Base-by-base conservation (phyloP, 805 yeast species). In the Sugiyamaella qingdaonensis region DNA sequence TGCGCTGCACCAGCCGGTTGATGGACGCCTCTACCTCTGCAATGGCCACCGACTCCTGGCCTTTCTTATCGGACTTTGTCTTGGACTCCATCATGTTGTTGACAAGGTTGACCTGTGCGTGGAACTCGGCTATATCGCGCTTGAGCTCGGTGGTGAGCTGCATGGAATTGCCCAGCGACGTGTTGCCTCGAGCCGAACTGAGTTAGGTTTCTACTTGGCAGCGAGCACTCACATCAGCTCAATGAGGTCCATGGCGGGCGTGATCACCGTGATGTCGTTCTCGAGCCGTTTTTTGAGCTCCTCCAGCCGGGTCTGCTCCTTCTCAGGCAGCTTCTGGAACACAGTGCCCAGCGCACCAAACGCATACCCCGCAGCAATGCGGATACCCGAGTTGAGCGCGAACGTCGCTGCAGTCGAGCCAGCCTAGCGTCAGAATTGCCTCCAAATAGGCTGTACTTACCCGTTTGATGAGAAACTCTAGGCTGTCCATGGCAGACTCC, bases 351-450 rank as follows among this genome's bases (percentile, higher is more conserved):
- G 78, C 0, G 85, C 80, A 54, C 79, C 81, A 41, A 86, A 74
- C 19, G 91, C 90, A 68, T 80, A 86, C 0, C 85, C 80, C 0
- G 90, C 81, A 0, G 91, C 94, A 18, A 86, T 59, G 1, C 89
- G 81, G 32, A 86, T 78, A 0, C 94, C 89, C 1, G 91, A 85
- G 53, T 85, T 73, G 27, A 86, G 80, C 9, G 91, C 95, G 68
- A 86, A 84, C 1, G 88, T 78, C n/a, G 86, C 86, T 1, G 88
- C 87, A 58, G 86, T 90, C 48, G 80, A 80, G 31, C 90, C 86
- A 2, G 94, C 94, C 68, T 75, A 21, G 32, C 7, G 36, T 45
- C 31, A 45, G 48, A 31, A 2, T n/a, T 8, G 19, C 5, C 4
- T 43, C 33, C 16, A 21, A 4, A 4, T 13, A 8, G 3, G 39